These are phyloP conservation scores for Carex arenaria DNA, from an alignment of 202 grass and related monocot species.

Conservation along the genomic window DNA sequence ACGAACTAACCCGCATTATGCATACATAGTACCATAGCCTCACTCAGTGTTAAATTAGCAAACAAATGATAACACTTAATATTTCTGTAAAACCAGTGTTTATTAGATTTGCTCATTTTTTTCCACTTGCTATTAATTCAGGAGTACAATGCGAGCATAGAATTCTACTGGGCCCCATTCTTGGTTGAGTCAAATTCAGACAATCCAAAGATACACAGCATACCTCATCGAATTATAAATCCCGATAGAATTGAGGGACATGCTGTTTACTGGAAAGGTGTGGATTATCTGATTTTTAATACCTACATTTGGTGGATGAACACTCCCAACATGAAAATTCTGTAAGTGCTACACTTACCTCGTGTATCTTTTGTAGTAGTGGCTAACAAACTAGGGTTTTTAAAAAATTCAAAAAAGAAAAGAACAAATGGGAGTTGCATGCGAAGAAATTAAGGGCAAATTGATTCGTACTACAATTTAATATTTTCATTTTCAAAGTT, in stretches of 20 bases:
- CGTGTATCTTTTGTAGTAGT: background rate
- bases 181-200: slow-evolving; percentile 97
- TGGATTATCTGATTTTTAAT: slow-evolving; percentile 89
- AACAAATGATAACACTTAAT: background rate
- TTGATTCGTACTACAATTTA: too few relatives aligned
- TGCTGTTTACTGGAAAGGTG: slow-evolving; percentile 56
- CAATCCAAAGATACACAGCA: slow-evolving; percentile 70
- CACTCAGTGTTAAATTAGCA: background rate
- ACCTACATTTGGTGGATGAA: slow-evolving; percentile 99
- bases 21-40: too few relatives aligned
- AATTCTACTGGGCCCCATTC: slow-evolving; percentile 99
- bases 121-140: background rate
- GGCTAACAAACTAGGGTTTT: background rate
- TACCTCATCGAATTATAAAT: slow-evolving; percentile 45
- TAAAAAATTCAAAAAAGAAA: too few relatives aligned
- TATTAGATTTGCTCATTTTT: background rate
- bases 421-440: background rate
- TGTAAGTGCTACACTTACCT: slow-evolving; percentile 22
- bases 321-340: slow-evolving; percentile 56
- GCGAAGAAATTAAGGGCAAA: background rate
- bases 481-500: too few relatives aligned
- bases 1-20: too few relatives aligned
- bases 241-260: slow-evolving; percentile 56
- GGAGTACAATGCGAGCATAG: slow-evolving; percentile 83
- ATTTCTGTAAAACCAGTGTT: background rate